phyloP scores from a whole-genome alignment of 805 yeast genomes.

The Nakazawaea ishiwadae region DNA sequence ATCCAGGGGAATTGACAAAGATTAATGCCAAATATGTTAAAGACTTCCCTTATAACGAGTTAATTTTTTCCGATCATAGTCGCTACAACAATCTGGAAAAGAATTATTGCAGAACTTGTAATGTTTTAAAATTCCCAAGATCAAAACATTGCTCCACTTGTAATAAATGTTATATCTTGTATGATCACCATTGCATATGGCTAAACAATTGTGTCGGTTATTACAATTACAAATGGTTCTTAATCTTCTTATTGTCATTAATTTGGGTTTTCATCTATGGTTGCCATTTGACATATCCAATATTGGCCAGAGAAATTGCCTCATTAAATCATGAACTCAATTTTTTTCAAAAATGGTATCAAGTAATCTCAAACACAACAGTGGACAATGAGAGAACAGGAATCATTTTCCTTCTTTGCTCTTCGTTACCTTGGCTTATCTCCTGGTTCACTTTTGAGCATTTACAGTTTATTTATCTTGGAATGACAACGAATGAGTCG shows the following conservation, averaged over 20 bases:
- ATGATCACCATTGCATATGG: constrained; percentile 62
- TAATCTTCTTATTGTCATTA: constrained; percentile 32
- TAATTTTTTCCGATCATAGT: constrained; percentile 35
- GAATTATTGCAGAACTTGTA: constrained; percentile 54
- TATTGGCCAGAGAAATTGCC: constrained; percentile 15
- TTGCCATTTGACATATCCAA: constrained; percentile 27
- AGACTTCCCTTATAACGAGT: constrained; percentile 31
- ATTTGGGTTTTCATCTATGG: constrained; percentile 37
- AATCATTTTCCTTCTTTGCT: constrained; percentile 33
- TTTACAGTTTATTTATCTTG: constrained; percentile 43
- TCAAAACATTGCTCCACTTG: constrained; percentile 73
- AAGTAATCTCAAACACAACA: constrained; percentile 24
- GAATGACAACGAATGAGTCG: constrained; percentile 53
- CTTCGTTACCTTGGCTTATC: constrained; percentile 32
- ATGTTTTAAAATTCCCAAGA: constrained; percentile 73
- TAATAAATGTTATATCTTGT: constrained; percentile 55
- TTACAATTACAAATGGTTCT: constrained; percentile 45
- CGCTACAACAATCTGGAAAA: constrained; percentile 17
- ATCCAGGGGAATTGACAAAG: constrained; percentile 35
- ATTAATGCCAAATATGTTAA: constrained; percentile 16
- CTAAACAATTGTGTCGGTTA: constrained; percentile 54
- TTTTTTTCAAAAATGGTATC: constrained; percentile 16
- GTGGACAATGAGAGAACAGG: constrained; percentile 36
- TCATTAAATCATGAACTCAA: constrained; percentile 12
- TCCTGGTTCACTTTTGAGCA: constrained; percentile 35